Evolutionary conservation across 2,329 filamentous ascomycete species (phyloP).

Genomic region (Nemania serpens): DNA sequence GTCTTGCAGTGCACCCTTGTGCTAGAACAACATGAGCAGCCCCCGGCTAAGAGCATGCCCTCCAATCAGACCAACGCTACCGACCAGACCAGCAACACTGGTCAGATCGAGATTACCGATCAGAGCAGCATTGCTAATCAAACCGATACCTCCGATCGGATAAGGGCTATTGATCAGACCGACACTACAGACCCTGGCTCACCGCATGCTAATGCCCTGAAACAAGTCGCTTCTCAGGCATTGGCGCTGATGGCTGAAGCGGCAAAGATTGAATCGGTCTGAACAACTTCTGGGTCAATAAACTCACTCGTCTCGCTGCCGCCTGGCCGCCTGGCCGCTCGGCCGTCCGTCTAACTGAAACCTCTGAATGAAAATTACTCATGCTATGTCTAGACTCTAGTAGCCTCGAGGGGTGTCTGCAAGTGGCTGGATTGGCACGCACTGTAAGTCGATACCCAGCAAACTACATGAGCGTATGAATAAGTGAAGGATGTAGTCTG

Average conservation of each 20-base stretch:
- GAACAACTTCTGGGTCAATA: no score
- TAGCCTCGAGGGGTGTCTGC: no score
- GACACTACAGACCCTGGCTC: not conserved
- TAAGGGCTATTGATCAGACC: not conserved
- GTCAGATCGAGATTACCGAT: not conserved
- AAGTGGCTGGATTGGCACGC: no score
- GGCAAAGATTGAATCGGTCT: not conserved
- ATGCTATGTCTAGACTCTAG: no score
- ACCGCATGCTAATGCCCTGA: not conserved
- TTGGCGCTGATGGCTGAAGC: conserved; percentile 2
- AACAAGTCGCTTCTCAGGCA: conserved; percentile 12
- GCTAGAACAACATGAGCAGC: conserved; percentile 9
- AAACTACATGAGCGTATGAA: no score
- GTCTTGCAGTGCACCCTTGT: conserved; percentile 22
- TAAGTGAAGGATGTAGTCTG: not conserved
- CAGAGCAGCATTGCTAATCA: not conserved
- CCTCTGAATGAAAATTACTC: no score
- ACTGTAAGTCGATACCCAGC: no score
- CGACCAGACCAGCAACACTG: not conserved
- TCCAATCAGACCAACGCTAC: not conserved
- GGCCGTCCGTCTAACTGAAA: no score
- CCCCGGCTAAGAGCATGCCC: not conserved
- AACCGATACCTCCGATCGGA: no score
- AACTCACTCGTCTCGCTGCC: no score
- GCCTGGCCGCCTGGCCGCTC: no score